Evolutionary conservation across 768 basidiomycete species (phyloP).

Genomic region (Coprinopsis marcescibilis): DNA sequence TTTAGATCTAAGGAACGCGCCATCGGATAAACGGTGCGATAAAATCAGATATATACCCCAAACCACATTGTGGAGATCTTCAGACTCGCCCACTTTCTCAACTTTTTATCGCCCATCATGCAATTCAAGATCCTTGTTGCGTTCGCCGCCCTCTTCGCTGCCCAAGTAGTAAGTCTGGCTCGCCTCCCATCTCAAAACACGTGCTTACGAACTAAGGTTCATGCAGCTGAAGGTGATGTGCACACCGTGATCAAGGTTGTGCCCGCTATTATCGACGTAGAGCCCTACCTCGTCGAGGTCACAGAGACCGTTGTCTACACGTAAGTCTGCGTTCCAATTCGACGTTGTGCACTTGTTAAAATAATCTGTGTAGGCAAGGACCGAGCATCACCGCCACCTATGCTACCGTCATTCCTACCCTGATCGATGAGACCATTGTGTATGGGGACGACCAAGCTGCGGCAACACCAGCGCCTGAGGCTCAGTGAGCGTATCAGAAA

Average conservation of each 20-base stretch:
- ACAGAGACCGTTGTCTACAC: conserved; percentile 20
- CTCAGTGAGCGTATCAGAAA: too few relatives aligned
- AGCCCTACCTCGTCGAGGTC: conserved; percentile 18
- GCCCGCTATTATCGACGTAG: conserved; percentile 15
- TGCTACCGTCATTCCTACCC: too few relatives aligned
- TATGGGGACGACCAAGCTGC: too few relatives aligned
- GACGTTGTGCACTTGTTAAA: too few relatives aligned
- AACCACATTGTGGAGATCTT: too few relatives aligned
- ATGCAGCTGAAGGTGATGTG: conserved; percentile 15
- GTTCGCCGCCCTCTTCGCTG: background rate
- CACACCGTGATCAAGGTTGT: conserved; percentile 16
- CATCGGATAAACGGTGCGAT: background rate
- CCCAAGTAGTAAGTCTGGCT: background rate
- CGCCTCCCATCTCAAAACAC: too few relatives aligned
- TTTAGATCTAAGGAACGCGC: background rate
- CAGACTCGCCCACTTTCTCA: background rate
- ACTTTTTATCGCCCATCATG: background rate
- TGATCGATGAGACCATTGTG: too few relatives aligned
- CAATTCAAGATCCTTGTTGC: background rate
- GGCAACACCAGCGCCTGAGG: too few relatives aligned
- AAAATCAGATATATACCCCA: background rate
- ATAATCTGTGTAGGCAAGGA: too few relatives aligned
- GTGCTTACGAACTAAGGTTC: background rate
- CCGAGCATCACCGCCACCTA: too few relatives aligned
- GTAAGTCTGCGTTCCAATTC: conserved; percentile 16